Conservation (phyloP, 306 rosid species). For the Boehmeria nivea region DNA sequence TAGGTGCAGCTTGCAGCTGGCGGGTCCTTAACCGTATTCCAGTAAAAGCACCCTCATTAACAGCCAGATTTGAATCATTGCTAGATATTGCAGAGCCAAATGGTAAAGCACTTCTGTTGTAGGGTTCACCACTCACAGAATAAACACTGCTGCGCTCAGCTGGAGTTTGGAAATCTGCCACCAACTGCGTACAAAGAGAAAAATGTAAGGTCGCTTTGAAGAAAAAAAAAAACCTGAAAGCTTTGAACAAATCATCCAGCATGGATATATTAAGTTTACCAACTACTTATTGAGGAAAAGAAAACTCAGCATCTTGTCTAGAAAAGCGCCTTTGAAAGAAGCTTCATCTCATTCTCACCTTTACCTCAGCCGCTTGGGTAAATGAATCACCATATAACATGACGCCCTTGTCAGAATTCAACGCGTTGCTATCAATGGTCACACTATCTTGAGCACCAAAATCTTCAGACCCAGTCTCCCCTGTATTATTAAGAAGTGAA, state of each 20-base stretch:
- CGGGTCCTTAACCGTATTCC: slow-evolving; percentile 43
- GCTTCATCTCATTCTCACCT: slow-evolving; percentile 58
- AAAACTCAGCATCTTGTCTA: not conserved
- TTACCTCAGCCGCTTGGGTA: slow-evolving; percentile 22
- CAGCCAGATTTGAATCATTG: slow-evolving; percentile 18
- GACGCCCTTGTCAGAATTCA: slow-evolving; percentile 14
- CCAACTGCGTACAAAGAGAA: slow-evolving; percentile 24
- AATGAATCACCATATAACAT: slow-evolving; percentile 11
- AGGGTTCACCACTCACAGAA: slow-evolving; percentile 19
- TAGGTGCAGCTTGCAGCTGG: slow-evolving; percentile 17
- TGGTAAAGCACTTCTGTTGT: slow-evolving; percentile 21
- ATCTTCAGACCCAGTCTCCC: slow-evolving; percentile 27
- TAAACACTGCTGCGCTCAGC: slow-evolving; percentile 20
- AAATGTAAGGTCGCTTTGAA: too few relatives aligned
- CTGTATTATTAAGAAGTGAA: slow-evolving; percentile 30
- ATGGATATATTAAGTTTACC: not conserved
- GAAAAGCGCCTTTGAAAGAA: slow-evolving; percentile 11
- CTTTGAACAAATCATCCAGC: too few relatives aligned
- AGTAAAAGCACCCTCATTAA: slow-evolving; percentile 17
- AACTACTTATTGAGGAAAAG: not conserved
- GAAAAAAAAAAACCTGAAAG: too few relatives aligned
- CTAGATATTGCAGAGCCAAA: slow-evolving; percentile 29
- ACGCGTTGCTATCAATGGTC: not conserved
- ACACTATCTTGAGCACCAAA: slow-evolving; percentile 17
- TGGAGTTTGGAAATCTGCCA: slow-evolving; percentile 17